A percentile compares a stretch with the other conserved stretches of the same genome.
Evolutionary conservation across 2,329 filamentous ascomycete species (phyloP).

Genomic region (Colletotrichum somersetense): DNA sequence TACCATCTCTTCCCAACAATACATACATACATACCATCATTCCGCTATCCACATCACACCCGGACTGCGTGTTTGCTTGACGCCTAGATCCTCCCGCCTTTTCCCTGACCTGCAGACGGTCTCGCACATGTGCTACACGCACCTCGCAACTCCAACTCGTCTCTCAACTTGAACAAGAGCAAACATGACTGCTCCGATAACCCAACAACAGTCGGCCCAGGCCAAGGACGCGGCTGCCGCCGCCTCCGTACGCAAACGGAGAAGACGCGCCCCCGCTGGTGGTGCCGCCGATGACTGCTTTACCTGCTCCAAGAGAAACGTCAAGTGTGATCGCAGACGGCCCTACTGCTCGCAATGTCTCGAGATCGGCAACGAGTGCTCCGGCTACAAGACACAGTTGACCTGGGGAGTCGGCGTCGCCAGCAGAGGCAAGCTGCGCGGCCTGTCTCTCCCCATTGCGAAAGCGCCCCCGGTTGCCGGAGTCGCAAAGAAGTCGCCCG

Average conservation of each 20-base stretch:
- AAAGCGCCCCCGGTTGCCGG: slow-evolving; percentile 69
- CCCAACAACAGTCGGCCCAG: slow-evolving; percentile 48
- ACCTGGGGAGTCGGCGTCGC: slow-evolving; percentile 98
- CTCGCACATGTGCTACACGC: slow-evolving; percentile 29
- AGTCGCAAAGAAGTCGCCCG: slow-evolving; percentile 61
- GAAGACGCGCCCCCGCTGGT: slow-evolving; percentile 88
- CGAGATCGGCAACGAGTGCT: slow-evolving; percentile 91
- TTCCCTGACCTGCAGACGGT: slow-evolving; percentile 20
- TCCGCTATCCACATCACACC: slow-evolving; percentile 30
- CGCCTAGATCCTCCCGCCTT: not conserved
- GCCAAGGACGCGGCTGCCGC: slow-evolving; percentile 63
- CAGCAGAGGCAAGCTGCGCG: slow-evolving; percentile 93
- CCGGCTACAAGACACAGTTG: slow-evolving; percentile 95
- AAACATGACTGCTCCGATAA: slow-evolving; percentile 41
- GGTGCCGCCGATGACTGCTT: slow-evolving; percentile 97
- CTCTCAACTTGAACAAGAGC: slow-evolving; percentile 19
- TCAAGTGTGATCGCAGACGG: slow-evolving; percentile 89
- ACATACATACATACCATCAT: not conserved
- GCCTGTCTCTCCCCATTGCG: slow-evolving; percentile 80
- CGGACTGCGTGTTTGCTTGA: slow-evolving; percentile 15
- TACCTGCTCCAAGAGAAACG: slow-evolving; percentile 84
- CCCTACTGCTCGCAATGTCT: slow-evolving; percentile 97
- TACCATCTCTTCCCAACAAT: slow-evolving; percentile 19
- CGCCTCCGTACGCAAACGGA: slow-evolving; percentile 74
- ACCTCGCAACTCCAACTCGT: slow-evolving; percentile 9